These are phyloP conservation scores for Stevia rebaudiana DNA, from an alignment of 140 eudicot species.

Conservation along the genomic window DNA sequence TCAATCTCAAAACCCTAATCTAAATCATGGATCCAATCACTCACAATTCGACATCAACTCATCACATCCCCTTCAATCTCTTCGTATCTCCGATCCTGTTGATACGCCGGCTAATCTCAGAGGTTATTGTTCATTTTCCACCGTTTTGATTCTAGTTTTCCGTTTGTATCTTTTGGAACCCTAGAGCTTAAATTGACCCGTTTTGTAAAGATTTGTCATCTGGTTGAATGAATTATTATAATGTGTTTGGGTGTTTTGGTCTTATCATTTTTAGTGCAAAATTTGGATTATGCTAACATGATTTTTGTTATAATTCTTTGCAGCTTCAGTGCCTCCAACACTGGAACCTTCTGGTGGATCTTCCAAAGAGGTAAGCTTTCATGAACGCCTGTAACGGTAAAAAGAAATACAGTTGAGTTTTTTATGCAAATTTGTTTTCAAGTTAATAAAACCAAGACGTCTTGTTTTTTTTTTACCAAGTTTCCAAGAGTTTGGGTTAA, in stretches of 20 bases:
- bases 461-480: too few relatives aligned
- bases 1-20: conserved; percentile 36
- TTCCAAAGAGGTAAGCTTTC: conserved; percentile 52
- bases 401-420: neutral
- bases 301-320: neutral
- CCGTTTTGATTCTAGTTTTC: neutral
- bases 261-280: neutral
- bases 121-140: conserved; percentile 11
- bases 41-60: conserved; percentile 18
- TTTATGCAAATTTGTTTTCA: neutral
- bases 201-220: neutral
- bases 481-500: too few relatives aligned
- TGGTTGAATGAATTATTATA: neutral
- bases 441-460: too few relatives aligned
- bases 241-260: neutral
- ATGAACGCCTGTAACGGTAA: too few relatives aligned
- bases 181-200: neutral
- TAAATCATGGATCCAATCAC: conserved; percentile 49
- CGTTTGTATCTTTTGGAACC: neutral
- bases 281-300: neutral
- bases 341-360: conserved; percentile 46
- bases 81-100: conserved; percentile 22
- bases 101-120: conserved; percentile 5
- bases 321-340: conserved; percentile 39
- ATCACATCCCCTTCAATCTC: conserved; percentile 23